Evolutionary conservation across 352 stramenopile genomes (phyloP).

Genomic region (Globisporangium nagaii): DNA sequence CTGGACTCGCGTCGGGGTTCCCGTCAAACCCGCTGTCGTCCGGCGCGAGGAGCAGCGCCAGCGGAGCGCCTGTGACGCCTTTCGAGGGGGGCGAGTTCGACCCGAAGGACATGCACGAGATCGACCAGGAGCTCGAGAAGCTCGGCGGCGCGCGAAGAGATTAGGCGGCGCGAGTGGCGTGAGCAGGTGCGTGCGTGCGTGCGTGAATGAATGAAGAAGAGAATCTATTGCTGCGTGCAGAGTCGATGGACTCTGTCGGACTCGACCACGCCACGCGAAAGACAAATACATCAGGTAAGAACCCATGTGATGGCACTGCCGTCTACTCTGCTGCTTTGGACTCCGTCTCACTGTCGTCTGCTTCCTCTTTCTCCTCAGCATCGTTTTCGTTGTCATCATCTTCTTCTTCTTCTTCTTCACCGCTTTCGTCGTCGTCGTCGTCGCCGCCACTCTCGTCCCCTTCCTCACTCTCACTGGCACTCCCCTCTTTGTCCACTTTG

Average conservation of each 20-base stretch:
- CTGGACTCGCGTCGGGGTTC: slow-evolving; percentile 36
- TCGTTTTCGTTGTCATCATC: slow-evolving; percentile 18
- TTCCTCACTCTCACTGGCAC: not conserved
- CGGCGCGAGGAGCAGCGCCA: not conserved
- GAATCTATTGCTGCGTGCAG: no score
- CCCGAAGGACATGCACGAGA: slow-evolving; percentile 55
- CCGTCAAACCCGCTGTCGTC: slow-evolving; percentile 28
- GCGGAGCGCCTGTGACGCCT: not conserved
- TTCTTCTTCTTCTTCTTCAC: slow-evolving; percentile 3
- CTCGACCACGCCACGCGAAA: no score
- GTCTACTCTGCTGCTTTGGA: not conserved
- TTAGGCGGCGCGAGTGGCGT: slow-evolving; percentile 17
- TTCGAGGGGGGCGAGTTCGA: slow-evolving; percentile 33
- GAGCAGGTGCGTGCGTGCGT: no score
- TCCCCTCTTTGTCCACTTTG: slow-evolving; percentile 7
- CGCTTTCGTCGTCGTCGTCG: not conserved
- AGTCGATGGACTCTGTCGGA: no score
- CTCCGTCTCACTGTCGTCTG: slow-evolving; percentile 13
- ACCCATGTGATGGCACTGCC: no score
- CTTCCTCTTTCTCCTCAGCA: slow-evolving; percentile 14
- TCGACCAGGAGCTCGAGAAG: slow-evolving; percentile 68
- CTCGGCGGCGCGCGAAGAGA: slow-evolving; percentile 34
- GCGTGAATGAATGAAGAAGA: no score
- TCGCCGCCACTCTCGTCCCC: not conserved
- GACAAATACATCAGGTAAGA: no score